These are phyloP conservation scores for Aspergillus panamensis DNA, from an alignment of 495 filamentous ascomycete species.

Conservation along the genomic window DNA sequence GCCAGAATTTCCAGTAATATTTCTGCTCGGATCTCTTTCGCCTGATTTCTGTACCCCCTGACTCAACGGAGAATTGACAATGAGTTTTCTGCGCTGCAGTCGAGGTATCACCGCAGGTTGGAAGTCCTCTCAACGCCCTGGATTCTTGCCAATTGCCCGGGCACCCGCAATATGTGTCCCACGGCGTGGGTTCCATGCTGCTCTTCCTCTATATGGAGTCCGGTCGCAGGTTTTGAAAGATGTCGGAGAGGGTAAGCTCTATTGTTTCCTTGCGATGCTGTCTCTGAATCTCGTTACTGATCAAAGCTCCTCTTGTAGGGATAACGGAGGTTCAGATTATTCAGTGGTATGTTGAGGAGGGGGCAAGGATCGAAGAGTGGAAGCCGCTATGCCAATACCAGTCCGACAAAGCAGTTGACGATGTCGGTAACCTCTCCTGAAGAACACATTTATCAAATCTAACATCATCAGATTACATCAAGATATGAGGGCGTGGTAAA, in stretches of 20 bases:
- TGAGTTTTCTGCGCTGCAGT: conserved; percentile 36
- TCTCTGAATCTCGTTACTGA: conserved; percentile 12
- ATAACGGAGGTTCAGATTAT: conserved; percentile 98
- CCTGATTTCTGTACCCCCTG: conserved; percentile 6
- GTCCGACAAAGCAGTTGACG: conserved; percentile 96
- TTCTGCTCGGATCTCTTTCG: conserved; percentile 18
- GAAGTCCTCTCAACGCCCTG: conserved; percentile 27
- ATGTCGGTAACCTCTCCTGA: conserved; percentile 46
- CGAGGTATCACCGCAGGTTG: conserved; percentile 27
- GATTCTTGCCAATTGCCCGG: conserved; percentile 28
- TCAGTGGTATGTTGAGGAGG: conserved; percentile 98
- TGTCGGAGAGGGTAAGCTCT: conserved; percentile 81
- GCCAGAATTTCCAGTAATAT: conserved; percentile 9
- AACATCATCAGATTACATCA: conserved; percentile 69
- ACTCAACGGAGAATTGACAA: conserved; percentile 20
- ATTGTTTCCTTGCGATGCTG: neutral
- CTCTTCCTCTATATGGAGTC: conserved; percentile 55
- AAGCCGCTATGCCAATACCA: conserved; percentile 97
- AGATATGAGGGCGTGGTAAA: conserved; percentile 94
- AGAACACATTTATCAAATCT: conserved; percentile 8
- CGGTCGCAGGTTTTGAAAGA: conserved; percentile 92
- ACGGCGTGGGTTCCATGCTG: conserved; percentile 57
- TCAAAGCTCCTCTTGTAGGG: conserved; percentile 47
- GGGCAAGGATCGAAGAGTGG: conserved; percentile 95
- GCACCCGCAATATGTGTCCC: conserved; percentile 23